Conservation (phyloP, 106 monocot species). For the Dendrobium nobile region DNA sequence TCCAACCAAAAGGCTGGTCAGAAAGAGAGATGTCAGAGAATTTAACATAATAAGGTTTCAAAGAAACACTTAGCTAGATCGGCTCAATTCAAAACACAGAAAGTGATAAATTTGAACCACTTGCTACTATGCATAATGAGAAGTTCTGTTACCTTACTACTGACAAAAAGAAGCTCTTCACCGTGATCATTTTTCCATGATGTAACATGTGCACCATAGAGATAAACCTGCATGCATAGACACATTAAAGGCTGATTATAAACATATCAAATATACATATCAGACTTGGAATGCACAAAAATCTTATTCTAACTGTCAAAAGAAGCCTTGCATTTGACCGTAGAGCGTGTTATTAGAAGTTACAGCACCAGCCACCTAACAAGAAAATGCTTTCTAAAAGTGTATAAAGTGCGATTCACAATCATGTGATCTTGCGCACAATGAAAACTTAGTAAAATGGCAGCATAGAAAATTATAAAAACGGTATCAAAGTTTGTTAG, state of each 20-base stretch:
- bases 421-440: neutral
- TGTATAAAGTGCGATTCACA: neutral
- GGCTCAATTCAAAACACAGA: neutral
- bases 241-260: neutral
- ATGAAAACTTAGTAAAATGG: neutral
- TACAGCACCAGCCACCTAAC: neutral
- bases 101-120: neutral
- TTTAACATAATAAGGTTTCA: neutral
- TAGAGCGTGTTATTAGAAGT: neutral
- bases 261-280: neutral
- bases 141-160: slow-evolving; percentile 44
- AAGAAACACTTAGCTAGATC: neutral
- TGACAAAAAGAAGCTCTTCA: slow-evolving; percentile 65
- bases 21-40: neutral
- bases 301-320: neutral
- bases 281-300: neutral
- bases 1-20: neutral
- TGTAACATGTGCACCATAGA: slow-evolving; percentile 67
- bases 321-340: neutral
- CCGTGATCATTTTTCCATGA: slow-evolving; percentile 68
- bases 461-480: neutral
- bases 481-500: neutral
- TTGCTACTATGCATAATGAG: neutral
- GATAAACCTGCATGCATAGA: slow-evolving; percentile 33
- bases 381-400: neutral